Evolutionary conservation across 2,329 filamentous ascomycete species (phyloP).

Genomic region (Beauveria australis): DNA sequence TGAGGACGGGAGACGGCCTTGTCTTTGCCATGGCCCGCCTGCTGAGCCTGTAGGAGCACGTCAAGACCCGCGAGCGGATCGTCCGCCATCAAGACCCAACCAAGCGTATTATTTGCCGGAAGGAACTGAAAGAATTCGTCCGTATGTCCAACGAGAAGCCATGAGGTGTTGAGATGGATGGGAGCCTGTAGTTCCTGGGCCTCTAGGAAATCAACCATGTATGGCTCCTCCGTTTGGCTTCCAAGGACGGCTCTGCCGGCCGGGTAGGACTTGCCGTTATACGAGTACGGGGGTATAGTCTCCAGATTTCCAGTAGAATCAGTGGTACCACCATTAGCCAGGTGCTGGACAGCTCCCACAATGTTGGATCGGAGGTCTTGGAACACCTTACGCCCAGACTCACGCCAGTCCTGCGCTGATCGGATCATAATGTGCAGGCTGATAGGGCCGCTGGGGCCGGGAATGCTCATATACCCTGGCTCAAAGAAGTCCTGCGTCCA

Average conservation of each 20-base stretch:
- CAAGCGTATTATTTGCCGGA: constrained; percentile 16
- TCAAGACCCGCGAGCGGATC: constrained; percentile 17
- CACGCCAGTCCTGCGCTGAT: too few species aligned
- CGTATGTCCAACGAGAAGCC: constrained; percentile 20
- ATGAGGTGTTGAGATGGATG: constrained; percentile 22
- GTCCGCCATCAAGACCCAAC: constrained; percentile 18
- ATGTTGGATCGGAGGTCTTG: neutral
- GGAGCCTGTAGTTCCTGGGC: neutral
- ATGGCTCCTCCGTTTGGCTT: neutral
- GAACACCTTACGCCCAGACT: too few species aligned
- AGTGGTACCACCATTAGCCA: neutral
- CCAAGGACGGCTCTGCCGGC: neutral
- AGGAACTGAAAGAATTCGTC: constrained; percentile 24
- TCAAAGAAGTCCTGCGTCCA: neutral
- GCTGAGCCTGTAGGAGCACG: neutral
- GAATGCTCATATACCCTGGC: neutral
- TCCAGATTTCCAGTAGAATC: neutral
- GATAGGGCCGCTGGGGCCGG: neutral
- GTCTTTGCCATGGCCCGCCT: neutral
- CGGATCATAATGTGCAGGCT: neutral
- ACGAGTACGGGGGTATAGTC: neutral
- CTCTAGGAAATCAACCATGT: neutral
- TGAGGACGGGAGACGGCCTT: constrained; percentile 4
- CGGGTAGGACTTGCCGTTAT: neutral
- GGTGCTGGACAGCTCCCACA: neutral